These are phyloP conservation scores for Puccinia polysora DNA, from an alignment of 1,284 basidiomycete species.

Conservation along the genomic window DNA sequence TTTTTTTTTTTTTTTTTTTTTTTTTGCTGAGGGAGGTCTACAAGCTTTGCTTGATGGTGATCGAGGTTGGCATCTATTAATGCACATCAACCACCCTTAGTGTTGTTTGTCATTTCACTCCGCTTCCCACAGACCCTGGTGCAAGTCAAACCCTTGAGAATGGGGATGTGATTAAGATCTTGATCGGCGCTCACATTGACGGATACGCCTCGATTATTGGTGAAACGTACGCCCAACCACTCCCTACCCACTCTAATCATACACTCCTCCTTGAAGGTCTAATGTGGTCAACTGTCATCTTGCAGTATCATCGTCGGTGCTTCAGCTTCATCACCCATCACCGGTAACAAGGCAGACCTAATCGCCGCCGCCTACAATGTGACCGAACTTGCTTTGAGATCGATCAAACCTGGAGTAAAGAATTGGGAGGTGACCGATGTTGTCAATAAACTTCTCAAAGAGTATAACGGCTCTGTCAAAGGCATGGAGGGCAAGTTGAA, in stretches of 20 bases:
- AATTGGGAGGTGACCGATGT: slow-evolving; percentile 92
- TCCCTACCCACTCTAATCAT: not conserved
- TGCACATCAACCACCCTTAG: slow-evolving; percentile 87
- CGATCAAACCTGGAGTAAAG: slow-evolving; percentile 63
- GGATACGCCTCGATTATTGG: slow-evolving; percentile 79
- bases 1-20: not conserved
- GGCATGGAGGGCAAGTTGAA: slow-evolving; percentile 36
- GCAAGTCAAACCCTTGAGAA: slow-evolving; percentile 73
- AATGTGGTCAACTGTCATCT: slow-evolving; percentile 44
- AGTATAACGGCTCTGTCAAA: slow-evolving; percentile 50
- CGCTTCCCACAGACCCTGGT: slow-evolving; percentile 60
- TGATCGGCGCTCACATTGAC: slow-evolving; percentile 94
- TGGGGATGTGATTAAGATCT: slow-evolving; percentile 90
- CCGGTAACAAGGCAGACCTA: slow-evolving; percentile 79
- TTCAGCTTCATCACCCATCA: slow-evolving; percentile 66
- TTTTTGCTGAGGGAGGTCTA: too few species aligned
- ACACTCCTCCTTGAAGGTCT: not conserved
- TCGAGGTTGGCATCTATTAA: not conserved
- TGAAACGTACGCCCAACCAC: slow-evolving; percentile 61
- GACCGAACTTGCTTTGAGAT: slow-evolving; percentile 69
- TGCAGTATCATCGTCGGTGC: slow-evolving; percentile 68
- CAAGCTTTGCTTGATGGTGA: too few species aligned
- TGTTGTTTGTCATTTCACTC: slow-evolving; percentile 60
- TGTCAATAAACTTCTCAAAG: slow-evolving; percentile 63
- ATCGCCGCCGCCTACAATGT: slow-evolving; percentile 89